These are phyloP conservation scores for Chlorella sorokiniana DNA, from an alignment of 139 green algal species.

Conservation along the genomic window DNA sequence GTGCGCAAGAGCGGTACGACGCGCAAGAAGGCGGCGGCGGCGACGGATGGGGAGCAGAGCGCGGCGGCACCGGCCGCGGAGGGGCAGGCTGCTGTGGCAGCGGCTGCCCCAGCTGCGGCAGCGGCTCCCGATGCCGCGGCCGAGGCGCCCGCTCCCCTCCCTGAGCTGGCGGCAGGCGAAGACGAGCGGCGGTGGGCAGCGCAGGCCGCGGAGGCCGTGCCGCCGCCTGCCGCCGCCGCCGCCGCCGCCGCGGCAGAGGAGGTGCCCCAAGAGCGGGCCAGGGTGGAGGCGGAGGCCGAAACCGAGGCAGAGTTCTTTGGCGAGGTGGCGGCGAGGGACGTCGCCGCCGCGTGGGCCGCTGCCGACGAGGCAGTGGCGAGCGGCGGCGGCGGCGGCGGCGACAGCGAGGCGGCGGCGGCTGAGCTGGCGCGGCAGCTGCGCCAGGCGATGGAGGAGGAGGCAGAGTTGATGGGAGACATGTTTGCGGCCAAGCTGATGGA, in stretches of 20 bases:
- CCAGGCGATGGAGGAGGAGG: conserved; percentile 1
- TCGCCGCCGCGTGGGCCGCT: not conserved
- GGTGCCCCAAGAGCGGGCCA: not conserved
- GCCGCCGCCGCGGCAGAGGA: not conserved
- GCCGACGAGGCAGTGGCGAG: not conserved
- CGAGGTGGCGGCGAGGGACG: not conserved
- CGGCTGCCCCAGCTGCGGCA: not conserved
- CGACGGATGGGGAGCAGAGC: not conserved
- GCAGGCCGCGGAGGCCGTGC: not conserved
- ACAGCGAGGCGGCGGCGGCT: not conserved
- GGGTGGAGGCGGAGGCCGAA: too few relatives aligned
- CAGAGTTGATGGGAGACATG: not conserved
- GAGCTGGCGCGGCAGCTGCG: not conserved
- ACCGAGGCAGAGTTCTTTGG: too few relatives aligned
- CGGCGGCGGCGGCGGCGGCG: not conserved
- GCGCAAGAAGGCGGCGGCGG: not conserved
- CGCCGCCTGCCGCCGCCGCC: not conserved
- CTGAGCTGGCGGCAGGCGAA: not conserved
- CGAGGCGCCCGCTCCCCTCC: not conserved
- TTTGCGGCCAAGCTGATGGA: conserved; percentile 2
- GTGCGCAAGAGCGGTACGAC: not conserved
- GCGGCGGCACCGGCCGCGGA: not conserved
- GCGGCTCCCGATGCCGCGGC: not conserved
- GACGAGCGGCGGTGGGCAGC: conserved; percentile 1
- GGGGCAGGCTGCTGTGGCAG: not conserved